phyloP scores from a whole-genome alignment of 2,329 filamentous ascomycete species.

The Trichoderma sp. region DNA sequence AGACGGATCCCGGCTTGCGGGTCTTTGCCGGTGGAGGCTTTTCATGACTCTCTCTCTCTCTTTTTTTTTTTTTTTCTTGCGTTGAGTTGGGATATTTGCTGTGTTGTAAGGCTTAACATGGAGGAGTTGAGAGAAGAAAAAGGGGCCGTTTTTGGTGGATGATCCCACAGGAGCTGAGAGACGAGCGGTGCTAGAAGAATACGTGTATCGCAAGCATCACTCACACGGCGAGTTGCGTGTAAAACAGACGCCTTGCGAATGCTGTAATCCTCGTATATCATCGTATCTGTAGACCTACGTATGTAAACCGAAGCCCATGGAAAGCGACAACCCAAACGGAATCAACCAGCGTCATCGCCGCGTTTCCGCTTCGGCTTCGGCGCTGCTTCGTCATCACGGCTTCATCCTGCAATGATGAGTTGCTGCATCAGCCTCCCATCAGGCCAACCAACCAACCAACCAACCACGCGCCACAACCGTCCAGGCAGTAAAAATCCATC shows the following conservation, averaged over 20 bases:
- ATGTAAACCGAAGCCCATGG: background rate
- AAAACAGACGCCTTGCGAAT: background rate
- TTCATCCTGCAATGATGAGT: background rate
- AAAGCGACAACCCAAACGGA: no score
- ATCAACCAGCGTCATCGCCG: background rate
- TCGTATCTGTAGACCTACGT: background rate
- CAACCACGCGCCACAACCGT: background rate
- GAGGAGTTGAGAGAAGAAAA: background rate
- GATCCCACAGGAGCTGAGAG: background rate
- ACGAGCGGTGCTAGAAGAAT: background rate
- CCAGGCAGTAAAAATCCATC: background rate
- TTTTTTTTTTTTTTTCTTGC: no score
- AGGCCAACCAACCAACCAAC: background rate
- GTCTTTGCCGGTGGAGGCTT: background rate
- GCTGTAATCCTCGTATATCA: background rate
- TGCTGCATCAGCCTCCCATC: background rate
- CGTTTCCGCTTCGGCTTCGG: background rate
- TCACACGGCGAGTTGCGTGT: background rate
- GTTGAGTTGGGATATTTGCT: no score
- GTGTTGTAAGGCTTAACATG: background rate
- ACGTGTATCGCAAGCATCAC: background rate
- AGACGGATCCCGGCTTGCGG: slow-evolving; percentile 1
- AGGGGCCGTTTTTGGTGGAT: no score
- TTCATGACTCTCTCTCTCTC: slow-evolving; percentile 2
- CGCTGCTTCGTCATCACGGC: background rate